Evolutionary conservation across 345 rosid species (phyloP).

Genomic region (Raphanus raphanistrum): DNA sequence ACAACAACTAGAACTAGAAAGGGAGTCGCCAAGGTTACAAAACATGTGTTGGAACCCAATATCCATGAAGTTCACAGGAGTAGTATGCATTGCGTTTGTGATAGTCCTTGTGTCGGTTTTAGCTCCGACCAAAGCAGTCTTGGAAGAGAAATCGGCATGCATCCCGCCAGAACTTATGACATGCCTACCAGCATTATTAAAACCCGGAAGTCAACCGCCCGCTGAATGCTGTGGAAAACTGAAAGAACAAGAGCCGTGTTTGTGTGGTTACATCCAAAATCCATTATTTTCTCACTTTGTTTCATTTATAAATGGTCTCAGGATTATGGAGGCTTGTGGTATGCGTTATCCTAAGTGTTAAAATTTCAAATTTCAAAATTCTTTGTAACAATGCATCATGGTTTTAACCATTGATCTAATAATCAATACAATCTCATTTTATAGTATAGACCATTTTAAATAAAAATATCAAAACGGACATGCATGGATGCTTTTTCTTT

Average conservation of each 20-base stretch:
- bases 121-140: not conserved
- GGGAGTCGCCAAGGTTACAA: not conserved
- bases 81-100: not conserved
- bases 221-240: constrained; percentile 48
- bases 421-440: no score
- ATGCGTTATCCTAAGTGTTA: no score
- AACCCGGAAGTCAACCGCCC: constrained; percentile 36
- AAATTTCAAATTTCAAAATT: not conserved
- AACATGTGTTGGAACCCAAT: not conserved
- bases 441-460: no score
- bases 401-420: not conserved
- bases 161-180: constrained; percentile 41
- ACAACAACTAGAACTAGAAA: not conserved
- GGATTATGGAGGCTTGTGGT: constrained; percentile 41
- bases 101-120: not conserved
- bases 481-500: not conserved
- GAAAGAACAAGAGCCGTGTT: constrained; percentile 58
- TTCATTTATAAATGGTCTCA: constrained; percentile 41
- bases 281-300: constrained; percentile 41
- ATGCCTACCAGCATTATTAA: constrained; percentile 40
- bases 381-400: not conserved
- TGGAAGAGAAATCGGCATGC: constrained; percentile 42
- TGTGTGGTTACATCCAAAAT: constrained; percentile 52
- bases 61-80: not conserved
- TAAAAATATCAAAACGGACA: not conserved